A percentile compares a stretch with the other conserved stretches of the same genome.
Conservation (phyloP, 2,329 filamentous ascomycete genomes). For the Colletotrichum sp. region DNA sequence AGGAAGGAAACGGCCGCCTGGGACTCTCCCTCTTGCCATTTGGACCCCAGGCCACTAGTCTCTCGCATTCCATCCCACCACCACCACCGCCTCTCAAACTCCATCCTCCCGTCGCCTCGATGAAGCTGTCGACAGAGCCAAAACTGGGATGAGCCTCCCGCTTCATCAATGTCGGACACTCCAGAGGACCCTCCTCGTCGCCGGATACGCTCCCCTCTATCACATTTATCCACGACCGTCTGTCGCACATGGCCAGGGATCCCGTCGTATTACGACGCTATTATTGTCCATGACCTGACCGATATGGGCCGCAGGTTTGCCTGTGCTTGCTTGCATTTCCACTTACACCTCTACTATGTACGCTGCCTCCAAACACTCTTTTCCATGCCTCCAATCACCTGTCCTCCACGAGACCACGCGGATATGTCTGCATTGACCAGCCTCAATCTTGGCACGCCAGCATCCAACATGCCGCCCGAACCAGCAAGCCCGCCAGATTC, state of each 20-base stretch:
- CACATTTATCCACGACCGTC: background rate
- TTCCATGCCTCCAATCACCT: background rate
- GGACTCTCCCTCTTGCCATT: background rate
- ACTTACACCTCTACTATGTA: background rate
- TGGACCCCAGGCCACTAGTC: background rate
- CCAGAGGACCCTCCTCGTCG: background rate
- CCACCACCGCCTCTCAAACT: background rate
- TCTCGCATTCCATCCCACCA: background rate
- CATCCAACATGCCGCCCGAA: background rate
- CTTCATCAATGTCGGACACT: background rate
- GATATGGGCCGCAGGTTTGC: conserved; percentile 1
- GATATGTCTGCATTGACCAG: background rate
- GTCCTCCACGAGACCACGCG: background rate
- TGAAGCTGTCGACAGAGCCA: background rate
- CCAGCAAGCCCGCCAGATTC: background rate
- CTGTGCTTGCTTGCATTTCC: background rate
- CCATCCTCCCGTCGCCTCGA: background rate
- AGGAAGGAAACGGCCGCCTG: conserved; percentile 15
- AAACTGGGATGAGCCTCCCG: background rate
- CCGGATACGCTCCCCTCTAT: background rate
- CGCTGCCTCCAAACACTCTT: background rate
- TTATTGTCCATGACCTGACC: background rate
- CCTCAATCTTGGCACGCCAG: background rate
- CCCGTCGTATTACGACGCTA: background rate
- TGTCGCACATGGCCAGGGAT: conserved; percentile 4